Percentiles rank a stretch among this genome's conserved stretches.
Evolutionary conservation across 257 asterid species (phyloP).

Genomic region (Dorcoceras hygrometricum): DNA sequence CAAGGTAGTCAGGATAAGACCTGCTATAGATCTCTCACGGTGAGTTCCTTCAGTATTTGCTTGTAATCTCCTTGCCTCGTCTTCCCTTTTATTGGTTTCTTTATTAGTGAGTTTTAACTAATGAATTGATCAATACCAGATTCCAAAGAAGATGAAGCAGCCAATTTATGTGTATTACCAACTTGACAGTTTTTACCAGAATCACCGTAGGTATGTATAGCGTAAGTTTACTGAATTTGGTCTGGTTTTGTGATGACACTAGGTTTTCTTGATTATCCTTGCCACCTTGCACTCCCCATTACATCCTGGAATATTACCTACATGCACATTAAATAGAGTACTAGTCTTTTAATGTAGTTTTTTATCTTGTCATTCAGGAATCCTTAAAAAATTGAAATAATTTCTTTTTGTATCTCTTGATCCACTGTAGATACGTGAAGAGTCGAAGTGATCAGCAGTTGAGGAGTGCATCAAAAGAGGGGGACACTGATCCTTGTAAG

Average conservation of each 20-base stretch:
- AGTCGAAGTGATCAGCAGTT: conserved; percentile 78
- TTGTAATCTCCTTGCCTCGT: neutral
- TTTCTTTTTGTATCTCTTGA: conserved; percentile 18
- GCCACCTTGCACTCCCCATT: neutral
- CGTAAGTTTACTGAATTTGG: too few species aligned
- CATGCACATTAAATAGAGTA: too few species aligned
- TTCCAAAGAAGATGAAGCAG: conserved; percentile 41
- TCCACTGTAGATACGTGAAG: conserved; percentile 53
- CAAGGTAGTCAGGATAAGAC: conserved; percentile 34
- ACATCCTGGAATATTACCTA: too few species aligned
- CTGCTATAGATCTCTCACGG: conserved; percentile 41
- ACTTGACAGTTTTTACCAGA: conserved; percentile 36
- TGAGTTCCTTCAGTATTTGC: conserved; percentile 19
- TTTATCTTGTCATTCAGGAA: neutral
- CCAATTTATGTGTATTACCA: conserved; percentile 64
- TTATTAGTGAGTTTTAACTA: neutral
- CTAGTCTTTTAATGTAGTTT: neutral
- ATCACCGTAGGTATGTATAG: neutral
- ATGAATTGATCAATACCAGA: conserved; percentile 29
- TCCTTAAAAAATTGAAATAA: neutral
- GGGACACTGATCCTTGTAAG: conserved; percentile 42
- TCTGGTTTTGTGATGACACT: neutral
- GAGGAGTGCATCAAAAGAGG: conserved; percentile 29
- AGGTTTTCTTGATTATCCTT: neutral
- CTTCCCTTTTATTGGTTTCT: neutral